Conservation (phyloP, 805 yeast species). For the Schwanniomyces sp. region DNA sequence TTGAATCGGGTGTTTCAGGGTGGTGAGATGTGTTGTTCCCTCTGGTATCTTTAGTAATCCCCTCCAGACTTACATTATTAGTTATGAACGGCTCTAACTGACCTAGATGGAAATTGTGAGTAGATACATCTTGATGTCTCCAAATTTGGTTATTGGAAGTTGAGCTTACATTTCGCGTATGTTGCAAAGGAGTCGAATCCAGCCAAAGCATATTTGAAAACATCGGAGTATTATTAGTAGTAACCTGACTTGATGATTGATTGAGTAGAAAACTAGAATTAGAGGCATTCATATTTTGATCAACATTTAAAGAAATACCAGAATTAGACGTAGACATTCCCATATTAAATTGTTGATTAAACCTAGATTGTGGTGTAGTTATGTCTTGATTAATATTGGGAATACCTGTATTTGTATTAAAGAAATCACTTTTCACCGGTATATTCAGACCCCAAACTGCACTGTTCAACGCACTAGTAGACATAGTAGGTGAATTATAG, state of each 20-base stretch:
- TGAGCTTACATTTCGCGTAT: slow-evolving; percentile 15
- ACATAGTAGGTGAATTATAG: not conserved
- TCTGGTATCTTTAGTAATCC: not conserved
- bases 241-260: not conserved
- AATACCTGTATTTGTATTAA: not conserved
- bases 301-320: not conserved
- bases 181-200: slow-evolving; percentile 9
- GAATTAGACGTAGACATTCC: not conserved
- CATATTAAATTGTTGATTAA: slow-evolving; percentile 1
- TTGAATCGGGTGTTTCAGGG: not conserved
- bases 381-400: slow-evolving; percentile 3
- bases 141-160: slow-evolving; percentile 16
- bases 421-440: not conserved
- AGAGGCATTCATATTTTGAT: not conserved
- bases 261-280: not conserved
- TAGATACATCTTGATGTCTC: slow-evolving; percentile 16
- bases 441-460: slow-evolving; percentile 1
- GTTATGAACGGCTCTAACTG: slow-evolving; percentile 13
- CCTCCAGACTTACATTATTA: not conserved
- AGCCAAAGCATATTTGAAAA: slow-evolving; percentile 8
- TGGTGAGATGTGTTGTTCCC: not conserved
- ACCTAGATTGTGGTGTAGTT: not conserved
- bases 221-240: not conserved
- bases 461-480: not conserved
- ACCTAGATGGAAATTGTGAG: slow-evolving; percentile 8